Conservation (phyloP, 192 early-diverging fungal species). For the Entrophospora sp. region DNA sequence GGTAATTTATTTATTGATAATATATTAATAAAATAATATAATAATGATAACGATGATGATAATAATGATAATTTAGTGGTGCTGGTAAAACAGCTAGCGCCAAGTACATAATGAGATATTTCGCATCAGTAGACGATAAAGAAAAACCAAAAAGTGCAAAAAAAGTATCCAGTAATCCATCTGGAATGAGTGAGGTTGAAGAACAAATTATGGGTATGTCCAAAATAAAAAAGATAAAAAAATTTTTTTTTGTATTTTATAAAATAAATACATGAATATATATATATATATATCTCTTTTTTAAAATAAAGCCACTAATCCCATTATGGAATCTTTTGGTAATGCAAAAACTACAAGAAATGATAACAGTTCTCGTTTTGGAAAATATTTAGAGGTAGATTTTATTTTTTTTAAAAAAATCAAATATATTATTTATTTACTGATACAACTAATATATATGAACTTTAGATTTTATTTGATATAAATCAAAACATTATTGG, state of each 20-base stretch:
- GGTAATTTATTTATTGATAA: no score
- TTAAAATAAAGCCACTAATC: slow-evolving; percentile 72
- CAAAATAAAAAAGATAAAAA: no score
- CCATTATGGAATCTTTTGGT: slow-evolving; percentile 98
- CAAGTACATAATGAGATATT: slow-evolving; percentile 98
- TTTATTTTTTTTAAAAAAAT: neutral
- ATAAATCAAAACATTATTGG: slow-evolving; percentile 78
- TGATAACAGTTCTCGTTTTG: slow-evolving; percentile 97
- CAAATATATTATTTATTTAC: neutral
- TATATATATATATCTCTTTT: neutral
- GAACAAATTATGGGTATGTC: slow-evolving; percentile 66
- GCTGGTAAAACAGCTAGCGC: slow-evolving; percentile 97
- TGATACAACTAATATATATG: neutral
- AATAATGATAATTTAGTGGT: no score
- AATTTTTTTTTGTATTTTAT: no score
- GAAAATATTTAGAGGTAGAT: slow-evolving; percentile 86
- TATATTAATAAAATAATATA: no score
- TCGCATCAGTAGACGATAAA: slow-evolving; percentile 71
- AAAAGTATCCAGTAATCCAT: slow-evolving; percentile 29
- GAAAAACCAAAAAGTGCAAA: slow-evolving; percentile 40
- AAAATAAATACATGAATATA: no score
- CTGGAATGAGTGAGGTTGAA: slow-evolving; percentile 62
- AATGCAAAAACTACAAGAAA: slow-evolving; percentile 99
- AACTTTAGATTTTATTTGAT: slow-evolving; percentile 77
- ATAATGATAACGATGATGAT: no score